phyloP scores from a whole-genome alignment of 768 basidiomycete species.

The Tubosaeta sp. region DNA sequence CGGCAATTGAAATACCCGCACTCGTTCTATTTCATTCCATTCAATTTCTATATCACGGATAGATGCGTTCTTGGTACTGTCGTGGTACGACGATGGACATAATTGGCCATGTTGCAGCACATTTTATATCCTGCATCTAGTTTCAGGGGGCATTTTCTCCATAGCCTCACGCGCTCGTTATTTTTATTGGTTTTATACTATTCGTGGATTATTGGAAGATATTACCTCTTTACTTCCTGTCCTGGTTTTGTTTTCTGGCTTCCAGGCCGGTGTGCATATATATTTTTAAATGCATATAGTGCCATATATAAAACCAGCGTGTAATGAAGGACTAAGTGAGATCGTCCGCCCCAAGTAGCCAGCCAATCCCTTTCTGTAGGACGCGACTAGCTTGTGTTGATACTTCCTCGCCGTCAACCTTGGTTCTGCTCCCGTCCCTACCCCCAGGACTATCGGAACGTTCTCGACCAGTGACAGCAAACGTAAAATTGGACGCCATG shows the following conservation, averaged over 20 bases:
- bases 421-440: constrained; percentile 37
- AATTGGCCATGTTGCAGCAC: constrained; percentile 10
- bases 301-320: constrained; percentile 3
- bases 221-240: neutral
- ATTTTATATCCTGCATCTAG: constrained; percentile 11
- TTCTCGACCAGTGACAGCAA: constrained; percentile 47
- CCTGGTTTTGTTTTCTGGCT: constrained; percentile 28
- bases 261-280: constrained; percentile 24
- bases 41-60: constrained; percentile 13
- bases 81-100: constrained; percentile 7
- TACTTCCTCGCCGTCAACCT: constrained; percentile 55
- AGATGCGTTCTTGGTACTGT: constrained; percentile 13
- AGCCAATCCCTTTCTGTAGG: constrained; percentile 88
- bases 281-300: constrained; percentile 19
- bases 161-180: constrained; percentile 2
- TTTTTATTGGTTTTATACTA: constrained; percentile 30
- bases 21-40: constrained; percentile 9
- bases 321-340: constrained; percentile 4
- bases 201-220: constrained; percentile 25
- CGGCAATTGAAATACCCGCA: constrained; percentile 23
- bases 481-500: constrained; percentile 73
- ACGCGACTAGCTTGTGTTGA: constrained; percentile 73
- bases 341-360: constrained; percentile 89
- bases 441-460: constrained; percentile 22
- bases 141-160: constrained; percentile 9